Evolutionary conservation across 2,329 filamentous ascomycete genomes (phyloP).

Genomic region (Leptographium procerum): DNA sequence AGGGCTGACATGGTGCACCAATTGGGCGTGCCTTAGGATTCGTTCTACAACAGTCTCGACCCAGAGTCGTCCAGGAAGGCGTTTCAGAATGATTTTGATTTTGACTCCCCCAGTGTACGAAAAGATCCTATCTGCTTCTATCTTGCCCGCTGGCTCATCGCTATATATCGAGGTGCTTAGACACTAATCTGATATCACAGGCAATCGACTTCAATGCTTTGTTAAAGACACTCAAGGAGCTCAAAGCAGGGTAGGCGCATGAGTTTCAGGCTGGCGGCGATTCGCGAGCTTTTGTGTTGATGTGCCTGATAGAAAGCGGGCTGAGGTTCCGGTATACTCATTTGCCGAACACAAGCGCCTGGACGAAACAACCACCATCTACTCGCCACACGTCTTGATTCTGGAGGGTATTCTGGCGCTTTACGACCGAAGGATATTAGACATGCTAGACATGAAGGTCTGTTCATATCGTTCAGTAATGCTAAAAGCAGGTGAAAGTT

Average conservation of each 20-base stretch:
- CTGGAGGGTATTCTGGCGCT: constrained; percentile 93
- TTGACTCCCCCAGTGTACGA: constrained; percentile 75
- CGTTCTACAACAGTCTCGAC: constrained; percentile 87
- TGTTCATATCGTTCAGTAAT: constrained; percentile 6
- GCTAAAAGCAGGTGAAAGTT: not conserved
- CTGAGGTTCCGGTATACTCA: constrained; percentile 89
- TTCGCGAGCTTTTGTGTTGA: not conserved
- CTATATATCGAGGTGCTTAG: too few relatives aligned
- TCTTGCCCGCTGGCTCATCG: not conserved
- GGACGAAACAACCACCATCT: constrained; percentile 72
- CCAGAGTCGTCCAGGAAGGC: constrained; percentile 68
- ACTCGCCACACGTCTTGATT: constrained; percentile 91
- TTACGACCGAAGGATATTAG: constrained; percentile 74
- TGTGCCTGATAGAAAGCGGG: constrained; percentile 51
- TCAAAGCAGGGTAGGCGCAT: constrained; percentile 75
- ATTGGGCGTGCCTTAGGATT: constrained; percentile 50
- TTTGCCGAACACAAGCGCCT: constrained; percentile 82
- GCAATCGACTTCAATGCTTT: constrained; percentile 91
- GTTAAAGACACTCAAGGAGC: constrained; percentile 64
- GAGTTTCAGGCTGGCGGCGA: not conserved
- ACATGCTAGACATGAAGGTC: constrained; percentile 84
- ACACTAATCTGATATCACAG: constrained; percentile 17
- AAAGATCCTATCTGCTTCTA: not conserved
- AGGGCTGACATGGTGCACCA: not conserved
- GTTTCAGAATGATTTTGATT: constrained; percentile 87